Base-by-base conservation (phyloP, 2,329 filamentous ascomycete genomes). In the Colletotrichum phormii region DNA sequence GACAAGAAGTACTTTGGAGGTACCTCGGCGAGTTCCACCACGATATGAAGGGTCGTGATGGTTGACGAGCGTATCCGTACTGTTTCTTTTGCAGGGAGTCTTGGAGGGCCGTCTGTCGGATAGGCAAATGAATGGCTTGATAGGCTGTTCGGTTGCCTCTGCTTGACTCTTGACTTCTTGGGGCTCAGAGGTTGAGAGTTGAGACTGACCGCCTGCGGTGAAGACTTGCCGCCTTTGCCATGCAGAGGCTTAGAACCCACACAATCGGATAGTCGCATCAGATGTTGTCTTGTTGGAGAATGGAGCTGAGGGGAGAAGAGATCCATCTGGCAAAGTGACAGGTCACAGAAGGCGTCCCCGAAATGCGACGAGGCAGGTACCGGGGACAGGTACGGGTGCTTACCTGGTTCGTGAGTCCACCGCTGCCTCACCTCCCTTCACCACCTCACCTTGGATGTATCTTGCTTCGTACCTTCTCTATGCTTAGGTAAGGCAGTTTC, bases 361-460 rank as follows among this genome's bases (percentile, higher is more conserved):
- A 70, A 64, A 70, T 70, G 70, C n/a, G 66, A 70, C 42, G 60
- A 72, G 70, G 60, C 24, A 61, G 69, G 53, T 29, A 64, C 65
- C 68, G 59, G 54, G 59, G 31, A 61, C 26, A 24, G 51, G 42
- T 65, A 61, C 26, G 31, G 51, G 42, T 65, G 37, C 33, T 51
- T 68, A 53, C 64, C 51, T 59, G 46, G 64, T 59, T 54, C 24
- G 51, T 58, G 53, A 55, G 12, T 55, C 53, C 53, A 26, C 53
- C 53, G 26, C 11, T 29, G 12, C 4, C 18, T 49, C 42, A 49
- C 42, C 42, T 49, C 18, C 9, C 15, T 15, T 7, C 37, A 26
- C 8, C 42, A 49, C 42, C 42, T 49, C 8, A 42, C 37, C 37
- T 42, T 18, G 13, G 42, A n/a, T 49, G 42, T 49, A 49, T n/a